Base-by-base conservation (phyloP, 2,329 filamentous ascomycete genomes). In the Aspergillus quadricinctus region DNA sequence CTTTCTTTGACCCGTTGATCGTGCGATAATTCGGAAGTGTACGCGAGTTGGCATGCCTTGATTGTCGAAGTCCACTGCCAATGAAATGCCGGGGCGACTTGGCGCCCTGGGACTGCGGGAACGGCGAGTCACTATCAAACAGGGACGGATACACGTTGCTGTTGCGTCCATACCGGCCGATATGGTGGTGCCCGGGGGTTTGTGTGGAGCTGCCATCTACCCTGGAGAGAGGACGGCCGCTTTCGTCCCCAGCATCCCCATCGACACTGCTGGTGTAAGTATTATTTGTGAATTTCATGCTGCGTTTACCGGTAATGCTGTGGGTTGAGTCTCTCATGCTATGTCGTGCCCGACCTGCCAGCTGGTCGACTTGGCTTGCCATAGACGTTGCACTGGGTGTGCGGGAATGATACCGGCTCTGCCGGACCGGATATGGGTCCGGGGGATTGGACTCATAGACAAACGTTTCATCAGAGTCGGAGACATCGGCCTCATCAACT, bases 391-490 rank as follows among this genome's bases (percentile, higher is more conserved):
- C 89, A 73, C 92, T 97, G 6, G 94, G 94, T 1, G 94, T 99
- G 60, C 94, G 86, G 21, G 93, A 97, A 75, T 97, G 93, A 73
- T 93, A 91, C 59, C 92, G 84, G 61, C 85, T 83, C 52, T 90
- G 89, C 52, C 83, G 78, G 43, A 69, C 62, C 29, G 81, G 75
- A 56, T 72, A 79, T 25, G 80, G 77, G 63, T 87, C 85, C 14
- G 83, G 81, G 9, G 93, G 94, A 68, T 99, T 99, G 27, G 94
- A 97, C 74, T 99, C 94, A 76, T 99, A 99, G 17, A 99, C 94
- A 73, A 97, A 99, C 0, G 94, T 97, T 75, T 97, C 94, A 68
- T 97, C 94, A 1, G 93, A 97, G 72, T 99, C 94, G 6, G 93
- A 97, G 11, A 93, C 96, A 72, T 97, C 90, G 48, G 91, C 92